Base-by-base conservation (phyloP, 345 rosid genomes). In the Ceriops tagal region DNA sequence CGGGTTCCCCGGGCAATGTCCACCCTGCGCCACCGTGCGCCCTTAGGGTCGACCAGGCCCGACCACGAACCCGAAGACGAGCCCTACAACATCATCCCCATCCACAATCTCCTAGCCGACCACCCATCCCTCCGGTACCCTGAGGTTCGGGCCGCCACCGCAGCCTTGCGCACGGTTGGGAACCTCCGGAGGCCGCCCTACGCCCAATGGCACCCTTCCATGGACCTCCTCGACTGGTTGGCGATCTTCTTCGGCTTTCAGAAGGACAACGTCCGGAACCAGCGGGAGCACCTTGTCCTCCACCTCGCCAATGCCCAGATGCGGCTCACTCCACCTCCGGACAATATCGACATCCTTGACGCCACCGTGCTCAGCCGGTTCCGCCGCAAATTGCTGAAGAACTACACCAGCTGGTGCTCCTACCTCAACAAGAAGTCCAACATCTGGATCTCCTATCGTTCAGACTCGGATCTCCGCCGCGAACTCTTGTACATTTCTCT, bases 281-380 rank as follows among this genome's bases (percentile, higher is more conserved):
- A 93, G 82, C 74, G 97, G n/a, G 98, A 93, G 79, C 95, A 93
- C 64, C 67, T 93, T n/a, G 97, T 93, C 61, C 96, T 91, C 57
- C 98, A 91, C 72, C 86, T 93, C 32, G 91, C 98, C 9, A 93
- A 93, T 71, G 90, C 96, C n/a, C 98, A 91, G 86, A 88, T 93
- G 98, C 96, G 97, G 21, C 92, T 93, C 39, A 53, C 91, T 4
- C 96, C 97, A 1, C 98, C 95, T 18, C 97, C 97, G 35, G 95
- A 88, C 32, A 87, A 87, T 68, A 84, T 88, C 65, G 97, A 91
- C 55, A 68, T 88, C 43, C 98, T 93, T 21, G 95, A 93, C 37
- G 69, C 85, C 47, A 4, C 65, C 20, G 97, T 93, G 35, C 85
- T 93, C 24, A 86, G 98, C 27, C 71, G 84, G 16, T 93, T 91